Base-by-base conservation (phyloP, 2,329 filamentous ascomycete species). In the Cladophialophora yegresii region DNA sequence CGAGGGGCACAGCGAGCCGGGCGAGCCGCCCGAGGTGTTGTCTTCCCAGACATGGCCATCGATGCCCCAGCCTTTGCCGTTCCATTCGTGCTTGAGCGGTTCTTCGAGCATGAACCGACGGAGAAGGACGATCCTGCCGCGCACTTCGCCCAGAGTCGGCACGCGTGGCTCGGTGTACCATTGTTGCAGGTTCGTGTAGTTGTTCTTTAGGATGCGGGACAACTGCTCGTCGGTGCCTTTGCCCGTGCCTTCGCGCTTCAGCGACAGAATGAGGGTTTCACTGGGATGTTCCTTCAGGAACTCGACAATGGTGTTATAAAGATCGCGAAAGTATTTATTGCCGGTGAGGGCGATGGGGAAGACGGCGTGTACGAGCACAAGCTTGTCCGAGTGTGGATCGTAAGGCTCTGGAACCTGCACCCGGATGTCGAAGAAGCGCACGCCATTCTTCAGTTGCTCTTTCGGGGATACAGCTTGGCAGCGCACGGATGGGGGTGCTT, bases 401-500 rank as follows among this genome's bases (percentile, higher is more conserved):
- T 83, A 79, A 1, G 85, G 82, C 58, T 80, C 80, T 32, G 83
- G 80, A 1, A 87, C 86, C 71, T 90, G 88, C 0, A 97, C 90
- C 58, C 95, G 88, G 67, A 99, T 86, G 75, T 99, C 95, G 70
- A 99, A 87, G 82, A 97, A 98, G 58, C 95, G 91, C 53, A 98
- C 89, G 30, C 95, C 95, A 75, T 96, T 93, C 62, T 87, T 82
- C 30, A 99, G 86, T 77, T 99, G 95, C 59, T 89, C 86, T 55
- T 83, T 81, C 4, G 96, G 83, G 66, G 85, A 82, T 20, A 93
- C 91, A 36, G 90, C 88, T 79, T 99, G 95, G 77, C 95, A 98
- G 45, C 95, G 89, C 43, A 98, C 95, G 1, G 92, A 96, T 1
- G 95, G 95, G 4, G 97, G 84, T 12, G 95, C 93, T 55, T 86